These are phyloP conservation scores for Scheffersomyces stipitis DNA, from an alignment of 805 yeast species.

Conservation along the genomic window DNA sequence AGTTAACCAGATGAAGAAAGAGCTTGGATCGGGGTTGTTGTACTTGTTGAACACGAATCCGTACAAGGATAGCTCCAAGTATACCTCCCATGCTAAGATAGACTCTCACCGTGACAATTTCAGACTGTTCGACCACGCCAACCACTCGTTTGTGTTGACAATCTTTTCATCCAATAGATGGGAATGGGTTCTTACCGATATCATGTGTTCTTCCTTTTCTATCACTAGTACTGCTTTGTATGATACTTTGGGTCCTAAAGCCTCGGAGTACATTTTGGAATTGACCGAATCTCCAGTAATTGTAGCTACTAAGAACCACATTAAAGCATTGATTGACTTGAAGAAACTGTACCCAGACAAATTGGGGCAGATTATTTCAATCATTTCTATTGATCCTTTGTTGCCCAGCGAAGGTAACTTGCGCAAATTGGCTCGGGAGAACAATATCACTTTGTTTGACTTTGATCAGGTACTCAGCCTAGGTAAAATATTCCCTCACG, in stretches of 20 bases:
- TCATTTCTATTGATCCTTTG: constrained; percentile 57
- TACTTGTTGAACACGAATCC: constrained; percentile 20
- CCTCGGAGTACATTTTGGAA: constrained; percentile 33
- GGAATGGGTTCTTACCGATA: constrained; percentile 40
- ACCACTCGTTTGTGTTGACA: constrained; percentile 31
- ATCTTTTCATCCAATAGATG: constrained; percentile 33
- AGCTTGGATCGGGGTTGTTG: constrained; percentile 23
- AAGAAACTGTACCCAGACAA: constrained; percentile 31
- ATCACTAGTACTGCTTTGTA: constrained; percentile 41
- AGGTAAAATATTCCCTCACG: constrained; percentile 20
- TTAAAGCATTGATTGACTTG: constrained; percentile 46
- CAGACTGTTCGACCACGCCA: constrained; percentile 13
- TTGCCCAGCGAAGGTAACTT: constrained; percentile 48
- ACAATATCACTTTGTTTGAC: constrained; percentile 19
- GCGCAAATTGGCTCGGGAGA: constrained; percentile 31
- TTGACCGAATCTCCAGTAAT: constrained; percentile 44
- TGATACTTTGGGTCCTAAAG: constrained; percentile 38
- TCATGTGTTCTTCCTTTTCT: constrained; percentile 31
- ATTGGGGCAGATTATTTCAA: constrained; percentile 44
- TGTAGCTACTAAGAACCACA: constrained; percentile 52
- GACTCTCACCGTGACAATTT: constrained; percentile 13
- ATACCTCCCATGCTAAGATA: constrained; percentile 21
- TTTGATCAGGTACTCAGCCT: constrained; percentile 18
- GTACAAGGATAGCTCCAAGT: constrained; percentile 11
- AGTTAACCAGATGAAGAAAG: constrained; percentile 12